These are phyloP conservation scores for Cutaneotrichosporon mucoides DNA, from an alignment of 1,284 basidiomycete genomes.

Conservation along the genomic window DNA sequence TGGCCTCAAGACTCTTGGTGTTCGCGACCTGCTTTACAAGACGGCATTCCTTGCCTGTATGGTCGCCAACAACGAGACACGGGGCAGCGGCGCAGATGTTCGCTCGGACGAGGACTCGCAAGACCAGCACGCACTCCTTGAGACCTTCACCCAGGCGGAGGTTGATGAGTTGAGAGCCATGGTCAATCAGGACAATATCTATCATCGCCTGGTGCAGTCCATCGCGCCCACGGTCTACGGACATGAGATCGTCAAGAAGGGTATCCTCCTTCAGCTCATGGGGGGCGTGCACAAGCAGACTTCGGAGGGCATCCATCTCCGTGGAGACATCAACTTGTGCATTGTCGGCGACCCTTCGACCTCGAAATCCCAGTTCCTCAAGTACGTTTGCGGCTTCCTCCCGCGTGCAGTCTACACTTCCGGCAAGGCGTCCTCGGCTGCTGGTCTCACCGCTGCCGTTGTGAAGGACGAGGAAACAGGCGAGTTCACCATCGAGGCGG, in stretches of 20 bases:
- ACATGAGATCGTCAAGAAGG: slow-evolving; percentile 98
- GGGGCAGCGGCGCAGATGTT: slow-evolving; percentile 69
- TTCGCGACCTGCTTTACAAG: slow-evolving; percentile 94
- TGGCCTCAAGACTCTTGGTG: slow-evolving; percentile 89
- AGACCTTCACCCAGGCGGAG: slow-evolving; percentile 86
- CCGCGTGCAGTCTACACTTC: slow-evolving; percentile 98
- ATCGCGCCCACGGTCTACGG: slow-evolving; percentile 99
- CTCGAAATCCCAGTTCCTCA: slow-evolving; percentile 96
- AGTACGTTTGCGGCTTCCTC: slow-evolving; percentile 98
- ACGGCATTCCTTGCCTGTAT: slow-evolving; percentile 98
- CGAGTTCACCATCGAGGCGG: slow-evolving; percentile 99
- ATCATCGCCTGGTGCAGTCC: slow-evolving; percentile 84
- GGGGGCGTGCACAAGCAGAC: slow-evolving; percentile 99
- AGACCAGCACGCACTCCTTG: slow-evolving; percentile 70
- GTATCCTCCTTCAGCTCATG: slow-evolving; percentile 94
- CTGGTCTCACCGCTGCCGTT: slow-evolving; percentile 96
- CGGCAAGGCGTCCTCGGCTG: slow-evolving; percentile 96
- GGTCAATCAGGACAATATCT: slow-evolving; percentile 92
- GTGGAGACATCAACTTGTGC: slow-evolving; percentile 98
- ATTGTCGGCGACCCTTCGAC: slow-evolving; percentile 97
- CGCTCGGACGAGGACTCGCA: slow-evolving; percentile 79
- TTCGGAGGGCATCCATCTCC: slow-evolving; percentile 89
- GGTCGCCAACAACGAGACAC: slow-evolving; percentile 86
- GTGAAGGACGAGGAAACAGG: slow-evolving; percentile 98
- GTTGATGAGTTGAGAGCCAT: slow-evolving; percentile 90